Evolutionary conservation across 345 rosid species (phyloP).

Genomic region (Firmiana major): DNA sequence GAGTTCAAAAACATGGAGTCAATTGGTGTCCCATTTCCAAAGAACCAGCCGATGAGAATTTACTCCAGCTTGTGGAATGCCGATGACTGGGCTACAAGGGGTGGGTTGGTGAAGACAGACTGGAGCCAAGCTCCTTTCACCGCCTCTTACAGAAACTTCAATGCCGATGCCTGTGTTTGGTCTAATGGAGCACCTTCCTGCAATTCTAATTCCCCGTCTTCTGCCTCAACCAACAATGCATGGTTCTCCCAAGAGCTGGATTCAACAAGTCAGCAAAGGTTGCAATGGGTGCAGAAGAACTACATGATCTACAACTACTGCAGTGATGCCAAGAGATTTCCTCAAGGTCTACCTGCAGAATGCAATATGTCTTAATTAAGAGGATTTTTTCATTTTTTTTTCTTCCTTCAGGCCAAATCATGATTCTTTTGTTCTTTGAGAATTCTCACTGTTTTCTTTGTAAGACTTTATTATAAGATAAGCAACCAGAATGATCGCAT

Average conservation of each 20-base stretch:
- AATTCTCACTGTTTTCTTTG: neutral
- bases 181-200: constrained; percentile 32
- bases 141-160: constrained; percentile 10
- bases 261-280: neutral
- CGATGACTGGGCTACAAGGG: constrained; percentile 12
- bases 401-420: too few relatives aligned
- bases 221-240: neutral
- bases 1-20: constrained; percentile 13
- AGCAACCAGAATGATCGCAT: neutral
- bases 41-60: constrained; percentile 5
- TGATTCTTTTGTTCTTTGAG: neutral
- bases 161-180: constrained; percentile 29
- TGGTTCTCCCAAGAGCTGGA: constrained; percentile 29
- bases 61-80: constrained; percentile 16
- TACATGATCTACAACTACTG: constrained; percentile 38
- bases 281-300: constrained; percentile 25
- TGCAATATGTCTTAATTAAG: constrained; percentile 15
- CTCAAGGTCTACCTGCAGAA: constrained; percentile 27
- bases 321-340: constrained; percentile 29
- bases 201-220: constrained; percentile 7
- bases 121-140: constrained; percentile 12
- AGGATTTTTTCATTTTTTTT: neutral
- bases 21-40: constrained; percentile 6
- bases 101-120: constrained; percentile 11
- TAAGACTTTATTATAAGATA: neutral